Evolutionary conservation across 2,329 filamentous ascomycete genomes (phyloP).

Genomic region (Decorospora gaudefroyi): DNA sequence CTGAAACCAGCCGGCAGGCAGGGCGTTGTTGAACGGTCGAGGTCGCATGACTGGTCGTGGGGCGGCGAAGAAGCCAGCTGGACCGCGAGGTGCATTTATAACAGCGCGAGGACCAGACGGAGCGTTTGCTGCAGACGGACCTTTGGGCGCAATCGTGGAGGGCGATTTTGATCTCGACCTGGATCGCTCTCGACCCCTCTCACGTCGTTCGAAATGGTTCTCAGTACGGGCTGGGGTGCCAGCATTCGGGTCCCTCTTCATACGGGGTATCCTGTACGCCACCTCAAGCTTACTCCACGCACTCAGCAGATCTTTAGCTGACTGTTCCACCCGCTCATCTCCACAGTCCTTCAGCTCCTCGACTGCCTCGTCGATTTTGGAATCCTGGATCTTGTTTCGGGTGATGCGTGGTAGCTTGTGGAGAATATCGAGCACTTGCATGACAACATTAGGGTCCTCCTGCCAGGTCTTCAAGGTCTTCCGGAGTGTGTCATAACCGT

Average conservation of each 20-base stretch:
- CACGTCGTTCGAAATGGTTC: conserved; percentile 66
- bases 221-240: conserved; percentile 39
- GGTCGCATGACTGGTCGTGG: conserved; percentile 54
- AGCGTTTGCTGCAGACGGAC: conserved; percentile 45
- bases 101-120: conserved; percentile 55
- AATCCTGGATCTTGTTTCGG: conserved; percentile 95
- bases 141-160: conserved; percentile 46
- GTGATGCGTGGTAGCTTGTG: conserved; percentile 88
- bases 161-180: conserved; percentile 56
- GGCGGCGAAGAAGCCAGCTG: conserved; percentile 53
- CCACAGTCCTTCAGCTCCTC: conserved; percentile 68
- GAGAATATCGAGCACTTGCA: conserved; percentile 88
- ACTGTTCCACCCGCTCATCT: conserved; percentile 74
- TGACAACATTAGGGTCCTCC: conserved; percentile 84
- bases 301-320: conserved; percentile 72
- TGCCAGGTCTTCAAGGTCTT: conserved; percentile 82
- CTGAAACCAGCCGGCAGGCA: conserved; percentile 86
- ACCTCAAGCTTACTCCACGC: conserved; percentile 89
- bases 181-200: conserved; percentile 55
- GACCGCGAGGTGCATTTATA: conserved; percentile 62
- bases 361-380: conserved; percentile 87
- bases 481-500: conserved; percentile 94
- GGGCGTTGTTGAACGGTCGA: conserved; percentile 60
- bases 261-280: conserved; percentile 88
- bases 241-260: conserved; percentile 76